These are phyloP conservation scores for Neurospora tetraspora DNA, from an alignment of 495 filamentous ascomycete genomes.

Conservation along the genomic window DNA sequence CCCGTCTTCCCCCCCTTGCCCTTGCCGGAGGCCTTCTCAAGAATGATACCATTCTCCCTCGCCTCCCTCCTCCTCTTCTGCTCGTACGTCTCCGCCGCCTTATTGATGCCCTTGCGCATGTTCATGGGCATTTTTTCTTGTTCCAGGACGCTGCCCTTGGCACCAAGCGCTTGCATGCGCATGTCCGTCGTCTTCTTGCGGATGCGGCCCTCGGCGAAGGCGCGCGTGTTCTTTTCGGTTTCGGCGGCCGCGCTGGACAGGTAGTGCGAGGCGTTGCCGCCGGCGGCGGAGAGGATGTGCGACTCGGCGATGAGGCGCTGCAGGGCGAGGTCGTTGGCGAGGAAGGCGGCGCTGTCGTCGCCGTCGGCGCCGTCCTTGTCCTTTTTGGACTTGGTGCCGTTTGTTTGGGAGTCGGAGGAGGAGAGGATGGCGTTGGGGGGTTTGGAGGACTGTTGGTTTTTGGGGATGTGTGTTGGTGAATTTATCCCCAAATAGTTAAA, in stretches of 20 bases:
- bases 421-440: constrained; percentile 25
- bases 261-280: constrained; percentile 42
- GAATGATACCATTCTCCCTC: constrained; percentile 78
- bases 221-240: constrained; percentile 12
- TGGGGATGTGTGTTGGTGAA: constrained; percentile 30
- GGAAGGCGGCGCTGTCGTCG: constrained; percentile 41
- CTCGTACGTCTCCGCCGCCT: constrained; percentile 54
- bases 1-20: constrained; percentile 26
- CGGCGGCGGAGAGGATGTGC: constrained; percentile 67
- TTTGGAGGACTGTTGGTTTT: constrained; percentile 30
- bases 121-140: constrained; percentile 80
- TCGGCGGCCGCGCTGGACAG: constrained; percentile 13
- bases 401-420: constrained; percentile 9
- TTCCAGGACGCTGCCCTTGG: constrained; percentile 58
- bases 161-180: constrained; percentile 69
- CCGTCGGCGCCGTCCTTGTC: constrained; percentile 27
- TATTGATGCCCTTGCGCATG: constrained; percentile 67
- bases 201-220: constrained; percentile 32
- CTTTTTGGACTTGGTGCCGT: constrained; percentile 21
- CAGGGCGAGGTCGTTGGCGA: constrained; percentile 88
- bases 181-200: constrained; percentile 70
- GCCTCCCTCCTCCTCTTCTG: constrained; percentile 65
- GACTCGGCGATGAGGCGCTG: constrained; percentile 86
- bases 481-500: not conserved
- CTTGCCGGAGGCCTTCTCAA: constrained; percentile 52